Conservation (phyloP, 495 filamentous ascomycete genomes). For the Haplographium delicatum region DNA sequence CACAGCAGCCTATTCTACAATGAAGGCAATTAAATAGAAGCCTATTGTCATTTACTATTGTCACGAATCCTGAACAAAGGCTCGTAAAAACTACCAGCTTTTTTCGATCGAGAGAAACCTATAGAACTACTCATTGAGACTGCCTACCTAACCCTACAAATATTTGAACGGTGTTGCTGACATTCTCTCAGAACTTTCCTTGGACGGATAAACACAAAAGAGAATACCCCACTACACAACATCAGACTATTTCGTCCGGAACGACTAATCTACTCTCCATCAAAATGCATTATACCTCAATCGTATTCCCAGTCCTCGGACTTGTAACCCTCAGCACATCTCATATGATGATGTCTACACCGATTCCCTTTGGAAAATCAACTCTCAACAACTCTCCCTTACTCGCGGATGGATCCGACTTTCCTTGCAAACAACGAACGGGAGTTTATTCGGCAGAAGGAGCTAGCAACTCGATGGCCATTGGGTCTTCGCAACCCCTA, state of each 20-base stretch:
- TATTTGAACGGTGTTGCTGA: no score
- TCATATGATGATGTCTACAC: conserved; percentile 69
- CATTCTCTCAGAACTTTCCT: neutral
- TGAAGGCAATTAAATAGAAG: no score
- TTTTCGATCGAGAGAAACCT: no score
- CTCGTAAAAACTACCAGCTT: no score
- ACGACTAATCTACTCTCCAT: conserved; percentile 15
- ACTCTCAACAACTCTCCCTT: conserved; percentile 55
- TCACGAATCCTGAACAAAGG: no score
- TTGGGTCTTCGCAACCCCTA: conserved; percentile 50
- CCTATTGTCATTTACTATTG: no score
- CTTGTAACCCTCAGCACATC: conserved; percentile 49
- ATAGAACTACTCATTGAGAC: no score
- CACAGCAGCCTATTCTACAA: no score
- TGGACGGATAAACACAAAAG: neutral
- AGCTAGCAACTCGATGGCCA: conserved; percentile 41
- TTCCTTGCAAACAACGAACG: conserved; percentile 64
- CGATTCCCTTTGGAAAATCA: conserved; percentile 56
- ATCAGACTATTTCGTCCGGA: conserved; percentile 17
- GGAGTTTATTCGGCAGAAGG: conserved; percentile 37
- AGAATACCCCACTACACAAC: neutral
- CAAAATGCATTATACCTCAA: conserved; percentile 20
- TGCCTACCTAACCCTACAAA: no score
- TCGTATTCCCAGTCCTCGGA: conserved; percentile 13
- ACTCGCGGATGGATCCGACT: conserved; percentile 54